phyloP scores from a whole-genome alignment of 2,329 filamentous ascomycete species.

The Ceratocystiopsis sp. region DNA sequence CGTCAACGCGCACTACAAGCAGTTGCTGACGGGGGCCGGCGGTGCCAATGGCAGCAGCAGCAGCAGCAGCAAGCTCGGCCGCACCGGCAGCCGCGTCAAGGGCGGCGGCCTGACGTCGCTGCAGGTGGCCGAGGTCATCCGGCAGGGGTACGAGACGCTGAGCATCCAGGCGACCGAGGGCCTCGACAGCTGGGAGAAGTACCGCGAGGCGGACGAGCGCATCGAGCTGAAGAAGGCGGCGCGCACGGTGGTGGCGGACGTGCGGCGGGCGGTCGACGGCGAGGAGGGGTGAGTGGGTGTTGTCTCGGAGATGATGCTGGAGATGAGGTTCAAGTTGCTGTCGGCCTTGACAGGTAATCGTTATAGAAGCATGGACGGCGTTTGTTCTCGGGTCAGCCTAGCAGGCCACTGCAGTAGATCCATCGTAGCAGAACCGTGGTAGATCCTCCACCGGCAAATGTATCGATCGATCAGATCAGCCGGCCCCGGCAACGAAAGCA shows the following conservation, averaged over 20 bases:
- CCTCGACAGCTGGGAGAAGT: constrained; percentile 70
- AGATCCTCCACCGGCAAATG: no score
- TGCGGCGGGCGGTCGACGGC: constrained; percentile 14
- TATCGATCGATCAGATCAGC: no score
- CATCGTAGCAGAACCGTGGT: no score
- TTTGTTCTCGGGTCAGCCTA: no score
- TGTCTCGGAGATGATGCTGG: no score
- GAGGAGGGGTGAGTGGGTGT: background rate
- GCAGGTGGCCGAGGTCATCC: constrained; percentile 82
- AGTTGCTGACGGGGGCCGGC: constrained; percentile 41
- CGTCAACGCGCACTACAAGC: constrained; percentile 73
- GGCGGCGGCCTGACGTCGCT: constrained; percentile 46
- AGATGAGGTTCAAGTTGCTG: no score
- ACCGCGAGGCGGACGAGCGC: constrained; percentile 74
- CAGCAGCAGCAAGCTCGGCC: constrained; percentile 11
- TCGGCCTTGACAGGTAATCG: no score
- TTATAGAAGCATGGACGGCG: no score
- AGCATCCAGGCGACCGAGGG: constrained; percentile 82
- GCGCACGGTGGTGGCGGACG: constrained; percentile 52
- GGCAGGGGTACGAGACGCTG: constrained; percentile 88
- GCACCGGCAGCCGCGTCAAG: constrained; percentile 20
- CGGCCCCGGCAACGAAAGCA: no score
- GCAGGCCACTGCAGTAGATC: no score
- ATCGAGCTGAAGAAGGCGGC: constrained; percentile 75
- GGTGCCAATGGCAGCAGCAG: constrained; percentile 21